Conservation (phyloP, 2,329 filamentous ascomycete genomes). For the Alternaria consortialis region DNA sequence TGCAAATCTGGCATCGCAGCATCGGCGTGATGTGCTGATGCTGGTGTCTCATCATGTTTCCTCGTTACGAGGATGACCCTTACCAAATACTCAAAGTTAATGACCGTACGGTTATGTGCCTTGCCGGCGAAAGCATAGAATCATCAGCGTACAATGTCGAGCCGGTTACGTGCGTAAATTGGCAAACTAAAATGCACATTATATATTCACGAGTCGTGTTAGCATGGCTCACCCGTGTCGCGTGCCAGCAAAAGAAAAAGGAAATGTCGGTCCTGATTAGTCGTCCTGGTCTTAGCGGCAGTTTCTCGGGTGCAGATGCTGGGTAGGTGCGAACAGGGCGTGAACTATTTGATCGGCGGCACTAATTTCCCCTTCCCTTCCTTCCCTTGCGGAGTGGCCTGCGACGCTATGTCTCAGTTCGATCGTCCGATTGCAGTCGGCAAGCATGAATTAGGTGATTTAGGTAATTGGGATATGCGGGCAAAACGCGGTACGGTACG, state of each 20-base stretch:
- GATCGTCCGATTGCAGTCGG: background rate
- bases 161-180: no score
- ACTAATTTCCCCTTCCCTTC: background rate
- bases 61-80: constrained; percentile 1
- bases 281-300: background rate
- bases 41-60: background rate
- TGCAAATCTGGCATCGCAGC: background rate
- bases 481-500: background rate
- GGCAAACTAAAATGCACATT: no score
- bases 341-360: constrained; percentile 17
- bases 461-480: background rate
- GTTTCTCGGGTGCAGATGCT: background rate
- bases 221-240: background rate
- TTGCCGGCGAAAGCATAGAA: no score
- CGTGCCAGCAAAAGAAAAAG: background rate
- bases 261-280: background rate
- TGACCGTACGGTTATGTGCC: no score
- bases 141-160: no score
- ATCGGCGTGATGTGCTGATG: background rate
- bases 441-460: background rate
- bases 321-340: constrained; percentile 17
- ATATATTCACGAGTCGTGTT: background rate
- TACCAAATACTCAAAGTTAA: background rate
- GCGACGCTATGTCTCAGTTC: background rate
- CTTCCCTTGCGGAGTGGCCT: background rate